phyloP scores from a whole-genome alignment of 495 filamentous ascomycete species.

The Aspergillus sclerotioniger region DNA sequence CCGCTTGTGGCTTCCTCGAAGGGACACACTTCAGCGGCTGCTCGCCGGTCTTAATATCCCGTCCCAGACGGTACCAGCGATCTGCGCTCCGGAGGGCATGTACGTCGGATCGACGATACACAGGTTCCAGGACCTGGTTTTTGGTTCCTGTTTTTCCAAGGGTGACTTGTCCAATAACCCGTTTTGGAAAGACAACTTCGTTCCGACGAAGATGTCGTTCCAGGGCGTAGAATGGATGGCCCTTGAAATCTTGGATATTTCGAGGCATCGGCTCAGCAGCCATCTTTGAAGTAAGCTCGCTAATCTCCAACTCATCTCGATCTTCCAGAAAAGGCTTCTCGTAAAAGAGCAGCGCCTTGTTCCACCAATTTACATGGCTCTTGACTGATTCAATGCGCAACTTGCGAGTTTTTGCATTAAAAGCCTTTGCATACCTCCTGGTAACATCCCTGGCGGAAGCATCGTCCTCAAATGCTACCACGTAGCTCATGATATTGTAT shows the following conservation, averaged over 20 bases:
- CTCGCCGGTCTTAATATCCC: constrained; percentile 70
- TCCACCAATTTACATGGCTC: constrained; percentile 72
- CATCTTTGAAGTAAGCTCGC: constrained; percentile 67
- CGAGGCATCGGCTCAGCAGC: constrained; percentile 82
- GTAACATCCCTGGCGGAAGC: constrained; percentile 77
- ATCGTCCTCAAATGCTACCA: constrained; percentile 79
- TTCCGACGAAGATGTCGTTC: constrained; percentile 83
- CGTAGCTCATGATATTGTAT: constrained; percentile 76
- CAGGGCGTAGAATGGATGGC: constrained; percentile 86
- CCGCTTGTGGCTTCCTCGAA: constrained; percentile 39
- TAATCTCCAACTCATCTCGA: constrained; percentile 77
- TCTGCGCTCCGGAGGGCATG: constrained; percentile 70
- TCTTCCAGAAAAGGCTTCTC: constrained; percentile 55
- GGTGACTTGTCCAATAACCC: constrained; percentile 72
- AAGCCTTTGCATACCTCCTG: constrained; percentile 72
- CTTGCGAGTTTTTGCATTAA: constrained; percentile 83
- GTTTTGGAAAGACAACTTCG: constrained; percentile 72
- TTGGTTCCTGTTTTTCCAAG: constrained; percentile 61
- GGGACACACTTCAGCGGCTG: constrained; percentile 72
- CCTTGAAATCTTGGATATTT: constrained; percentile 88
- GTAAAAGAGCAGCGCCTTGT: constrained; percentile 58
- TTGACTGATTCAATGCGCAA: constrained; percentile 67
- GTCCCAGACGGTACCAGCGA: constrained; percentile 83
- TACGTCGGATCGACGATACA: constrained; percentile 82
- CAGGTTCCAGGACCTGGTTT: constrained; percentile 53